Conservation (phyloP, 2,329 filamentous ascomycete species). For the Alternaria postmessia region DNA sequence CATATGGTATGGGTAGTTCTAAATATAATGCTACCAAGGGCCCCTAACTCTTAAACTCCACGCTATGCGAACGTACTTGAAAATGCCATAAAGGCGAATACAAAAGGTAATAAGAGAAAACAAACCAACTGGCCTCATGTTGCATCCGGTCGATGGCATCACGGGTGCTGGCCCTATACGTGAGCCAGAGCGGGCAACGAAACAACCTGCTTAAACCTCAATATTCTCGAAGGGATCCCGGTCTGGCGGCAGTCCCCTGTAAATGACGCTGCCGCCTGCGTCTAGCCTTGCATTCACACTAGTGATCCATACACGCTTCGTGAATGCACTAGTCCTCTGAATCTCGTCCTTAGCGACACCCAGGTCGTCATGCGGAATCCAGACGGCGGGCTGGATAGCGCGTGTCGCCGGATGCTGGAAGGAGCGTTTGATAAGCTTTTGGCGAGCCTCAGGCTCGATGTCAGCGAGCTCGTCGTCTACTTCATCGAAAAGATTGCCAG, state of each 20-base stretch:
- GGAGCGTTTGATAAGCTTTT: constrained; percentile 82
- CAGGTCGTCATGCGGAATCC: constrained; percentile 90
- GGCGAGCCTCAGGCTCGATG: constrained; percentile 86
- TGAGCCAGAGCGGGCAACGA: not conserved
- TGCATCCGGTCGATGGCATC: not conserved
- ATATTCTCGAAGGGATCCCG: constrained; percentile 58
- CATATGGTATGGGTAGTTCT: not conserved
- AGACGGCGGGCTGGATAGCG: constrained; percentile 84
- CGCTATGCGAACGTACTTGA: constrained; percentile 3
- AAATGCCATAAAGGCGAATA: not conserved
- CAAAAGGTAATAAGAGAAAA: constrained; percentile 1
- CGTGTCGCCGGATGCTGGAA: constrained; percentile 91
- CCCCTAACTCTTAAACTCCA: not conserved
- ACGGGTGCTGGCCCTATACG: not conserved
- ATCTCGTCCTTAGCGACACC: constrained; percentile 95
- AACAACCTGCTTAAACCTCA: constrained; percentile 37
- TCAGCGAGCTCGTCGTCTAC: constrained; percentile 95
- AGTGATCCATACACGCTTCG: constrained; percentile 84
- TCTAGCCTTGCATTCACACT: constrained; percentile 92
- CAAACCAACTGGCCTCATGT: not conserved
- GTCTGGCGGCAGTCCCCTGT: constrained; percentile 84
- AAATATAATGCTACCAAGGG: not conserved
- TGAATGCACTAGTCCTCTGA: constrained; percentile 75
- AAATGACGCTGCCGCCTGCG: constrained; percentile 81
- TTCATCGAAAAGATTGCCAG: constrained; percentile 83